phyloP scores from a whole-genome alignment of 176 grass and related monocot species.

The Phoenix roebelenii region DNA sequence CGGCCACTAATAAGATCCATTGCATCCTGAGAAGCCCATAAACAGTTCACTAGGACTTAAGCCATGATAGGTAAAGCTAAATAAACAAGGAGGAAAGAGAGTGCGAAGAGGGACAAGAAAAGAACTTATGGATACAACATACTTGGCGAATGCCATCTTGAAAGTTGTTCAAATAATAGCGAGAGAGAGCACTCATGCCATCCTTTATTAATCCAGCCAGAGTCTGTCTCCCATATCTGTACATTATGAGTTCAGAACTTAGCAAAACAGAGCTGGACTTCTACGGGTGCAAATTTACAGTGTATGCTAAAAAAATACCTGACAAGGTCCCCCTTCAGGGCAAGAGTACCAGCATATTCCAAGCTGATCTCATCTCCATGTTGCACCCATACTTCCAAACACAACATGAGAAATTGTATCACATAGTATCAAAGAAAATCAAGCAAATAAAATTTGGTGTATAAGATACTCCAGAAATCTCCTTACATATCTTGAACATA shows the following conservation, averaged over 20 bases:
- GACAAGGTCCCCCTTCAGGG: constrained; percentile 88
- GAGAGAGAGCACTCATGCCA: constrained; percentile 82
- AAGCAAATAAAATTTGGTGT: constrained; percentile 15
- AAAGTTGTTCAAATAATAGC: constrained; percentile 99
- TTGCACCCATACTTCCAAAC: constrained; percentile 71
- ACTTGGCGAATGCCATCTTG: constrained; percentile 88
- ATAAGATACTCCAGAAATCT: neutral
- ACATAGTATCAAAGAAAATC: neutral
- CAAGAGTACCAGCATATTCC: constrained; percentile 90
- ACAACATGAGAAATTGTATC: constrained; percentile 9
- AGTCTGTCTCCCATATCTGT: constrained; percentile 91
- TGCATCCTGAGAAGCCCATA: constrained; percentile 61
- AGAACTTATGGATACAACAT: constrained; percentile 8
- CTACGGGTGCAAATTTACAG: neutral
- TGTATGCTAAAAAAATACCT: constrained; percentile 37
- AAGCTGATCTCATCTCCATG: constrained; percentile 97
- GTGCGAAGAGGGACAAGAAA: no score
- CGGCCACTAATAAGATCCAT: constrained; percentile 75
- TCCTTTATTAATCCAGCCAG: constrained; percentile 89
- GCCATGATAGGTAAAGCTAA: no score
- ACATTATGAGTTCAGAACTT: constrained; percentile 18
- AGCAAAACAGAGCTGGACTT: neutral
- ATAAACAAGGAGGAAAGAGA: no score
- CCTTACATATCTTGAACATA: constrained; percentile 82
- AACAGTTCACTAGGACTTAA: neutral